Base-by-base conservation (phyloP, 495 filamentous ascomycete genomes). In the Penicillium antarcticum region DNA sequence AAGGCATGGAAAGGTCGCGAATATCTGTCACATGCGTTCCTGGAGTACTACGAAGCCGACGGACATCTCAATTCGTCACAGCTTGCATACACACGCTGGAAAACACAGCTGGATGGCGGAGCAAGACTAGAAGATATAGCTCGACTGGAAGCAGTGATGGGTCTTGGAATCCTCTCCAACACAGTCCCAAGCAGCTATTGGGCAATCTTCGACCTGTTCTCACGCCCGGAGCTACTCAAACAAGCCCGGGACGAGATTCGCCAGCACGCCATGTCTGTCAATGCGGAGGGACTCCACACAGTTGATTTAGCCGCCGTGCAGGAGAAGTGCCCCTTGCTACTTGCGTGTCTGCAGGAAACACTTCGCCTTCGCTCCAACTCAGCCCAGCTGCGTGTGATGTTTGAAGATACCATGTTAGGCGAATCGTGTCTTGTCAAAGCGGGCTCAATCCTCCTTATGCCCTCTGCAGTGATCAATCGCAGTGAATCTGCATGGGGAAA, bases 181-280 rank as follows among this genome's bases (percentile, higher is more conserved):
- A 79, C 74, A 1, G 59, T 68, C 21, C 76, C 76, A 3, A 57
- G 74, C 13, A 54, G 60, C 5, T 80, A 79, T 56, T 79, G 76
- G 76, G 52, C 69, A 13, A 50, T 79, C 3, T 71, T 71, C 34
- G 65, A 72, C 26, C 19, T 77, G 0, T 72, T 62, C 53, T 70
- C 68, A 6, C 53, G 71, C 23, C 65, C 72, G 0, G 50, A 54
- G 2, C 55, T 79, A 1, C 67, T 79, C 0, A 39, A 63, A 1
- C 58, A 74, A 11, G 49, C 73, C 16, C 58, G 73, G 0, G 26
- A 64, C 0, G 74, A 79, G 44, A 21, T 77, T 0, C 12, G 26
- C 5, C 51, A 23, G 2, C 61, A 62, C 33, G 69, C 54, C 5
- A 33, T 61, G 3, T 41, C 26, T 5, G 52, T 60, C 36, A 36